phyloP scores from a whole-genome alignment of 768 basidiomycete genomes.

The Rhizopogon rudus region DNA sequence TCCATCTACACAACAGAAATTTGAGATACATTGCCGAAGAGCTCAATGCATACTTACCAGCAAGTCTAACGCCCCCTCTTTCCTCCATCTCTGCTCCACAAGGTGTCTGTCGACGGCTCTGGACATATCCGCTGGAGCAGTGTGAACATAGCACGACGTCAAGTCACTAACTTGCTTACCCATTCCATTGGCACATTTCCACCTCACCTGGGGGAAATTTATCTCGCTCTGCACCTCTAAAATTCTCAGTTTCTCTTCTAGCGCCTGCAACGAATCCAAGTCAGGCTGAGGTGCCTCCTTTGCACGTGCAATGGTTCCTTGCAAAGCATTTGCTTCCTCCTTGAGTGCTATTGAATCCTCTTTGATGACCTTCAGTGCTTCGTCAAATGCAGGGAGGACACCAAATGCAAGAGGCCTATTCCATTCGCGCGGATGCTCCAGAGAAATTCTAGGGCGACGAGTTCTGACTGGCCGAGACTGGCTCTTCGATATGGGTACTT shows the following conservation, averaged over 20 bases:
- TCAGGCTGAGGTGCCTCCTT: slow-evolving; percentile 24
- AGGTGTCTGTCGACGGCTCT: slow-evolving; percentile 73
- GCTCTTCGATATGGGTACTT: slow-evolving; percentile 1
- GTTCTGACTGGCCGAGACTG: slow-evolving; percentile 19
- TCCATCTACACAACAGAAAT: slow-evolving; percentile 65
- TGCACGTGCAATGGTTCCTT: slow-evolving; percentile 12
- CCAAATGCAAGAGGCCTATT: slow-evolving; percentile 56
- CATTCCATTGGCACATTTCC: slow-evolving; percentile 75
- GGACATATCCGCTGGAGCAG: slow-evolving; percentile 54
- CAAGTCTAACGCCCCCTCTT: slow-evolving; percentile 77
- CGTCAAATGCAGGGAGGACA: slow-evolving; percentile 77
- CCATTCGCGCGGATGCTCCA: slow-evolving; percentile 55
- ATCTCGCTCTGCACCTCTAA: slow-evolving; percentile 77
- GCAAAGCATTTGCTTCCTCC: slow-evolving; percentile 17
- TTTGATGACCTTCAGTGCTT: slow-evolving; percentile 68
- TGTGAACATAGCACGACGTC: not conserved
- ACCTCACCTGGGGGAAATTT: slow-evolving; percentile 80
- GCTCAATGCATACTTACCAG: slow-evolving; percentile 40
- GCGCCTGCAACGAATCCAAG: slow-evolving; percentile 34
- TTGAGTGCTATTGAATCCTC: slow-evolving; percentile 52
- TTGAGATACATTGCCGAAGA: not conserved
- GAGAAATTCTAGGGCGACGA: slow-evolving; percentile 47
- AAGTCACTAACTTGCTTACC: slow-evolving; percentile 41
- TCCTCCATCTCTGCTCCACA: slow-evolving; percentile 80
- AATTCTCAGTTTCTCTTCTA: slow-evolving; percentile 48